Evolutionary conservation across 1,284 basidiomycete genomes (phyloP), one percentile per base, ranked within the genome.

Genomic region (Cystobasidium sp.): DNA sequence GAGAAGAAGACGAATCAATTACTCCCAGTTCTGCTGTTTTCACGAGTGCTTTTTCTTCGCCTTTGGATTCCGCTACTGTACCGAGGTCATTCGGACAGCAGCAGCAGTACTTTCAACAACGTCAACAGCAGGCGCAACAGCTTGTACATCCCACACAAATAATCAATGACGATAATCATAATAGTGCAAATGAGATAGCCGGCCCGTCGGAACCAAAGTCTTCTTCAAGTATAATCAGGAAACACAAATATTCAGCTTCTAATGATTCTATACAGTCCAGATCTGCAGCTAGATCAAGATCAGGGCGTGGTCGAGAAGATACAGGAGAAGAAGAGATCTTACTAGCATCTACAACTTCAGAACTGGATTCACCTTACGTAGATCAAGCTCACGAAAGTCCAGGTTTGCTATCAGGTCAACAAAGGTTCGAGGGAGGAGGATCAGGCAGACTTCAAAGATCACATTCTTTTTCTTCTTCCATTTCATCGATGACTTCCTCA

Each of bases 291-390:
- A 31, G 31, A 31, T 31, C 31, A 46, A 24, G 7, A 24, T 22
- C 8, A 37, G 46, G 31, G 43, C 20, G 24, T 37, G 31, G 31
- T 31, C 31, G 46, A 46, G 44, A 63, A 24, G 44, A 63, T 24
- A 47, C n/a, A 24, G 20, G n/a, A n/a, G 61, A 63, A 49, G 61
- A 63, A 20, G 61, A 63, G 16, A 63, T 63, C 31, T 31, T 31
- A 20, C n/a, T 63, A 49, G 61, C 61, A 9, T 47, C 43, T 22
- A 37, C 14, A 5, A 39, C 37, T 12, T 63, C n/a, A 31, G 14
- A 16, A 22, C 31, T n/a, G 6, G 6, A 44, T 43, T 49, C 8
- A 6, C 18, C 61, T 41, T 16, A 18, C 43, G 47, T 46, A 14
- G 14, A 9, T 41, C 12, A 41, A 63, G 12, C 16, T 63, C 12